phyloP scores from a whole-genome alignment of 2,329 filamentous ascomycete genomes.

The Karstenula rhodostoma region DNA sequence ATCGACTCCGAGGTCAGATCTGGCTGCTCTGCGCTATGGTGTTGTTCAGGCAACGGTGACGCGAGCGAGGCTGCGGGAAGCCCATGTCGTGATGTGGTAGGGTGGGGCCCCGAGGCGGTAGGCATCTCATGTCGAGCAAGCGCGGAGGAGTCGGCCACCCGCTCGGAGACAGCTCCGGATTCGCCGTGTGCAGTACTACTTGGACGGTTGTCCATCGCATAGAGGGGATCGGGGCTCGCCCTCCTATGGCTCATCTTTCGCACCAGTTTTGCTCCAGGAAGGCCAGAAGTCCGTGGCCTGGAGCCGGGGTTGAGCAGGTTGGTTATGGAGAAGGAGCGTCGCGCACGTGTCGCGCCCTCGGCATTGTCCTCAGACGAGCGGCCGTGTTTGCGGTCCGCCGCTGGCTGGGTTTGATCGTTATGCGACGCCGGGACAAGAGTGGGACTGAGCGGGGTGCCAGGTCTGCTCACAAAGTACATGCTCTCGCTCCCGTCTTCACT shows the following conservation, averaged over 20 bases:
- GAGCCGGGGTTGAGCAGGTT: slow-evolving; percentile 52
- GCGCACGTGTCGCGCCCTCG: slow-evolving; percentile 43
- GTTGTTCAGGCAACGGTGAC: slow-evolving; percentile 36
- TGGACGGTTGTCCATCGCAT: slow-evolving; percentile 49
- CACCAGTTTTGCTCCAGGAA: slow-evolving; percentile 34
- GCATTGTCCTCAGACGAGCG: slow-evolving; percentile 29
- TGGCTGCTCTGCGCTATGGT: slow-evolving; percentile 31
- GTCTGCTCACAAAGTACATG: slow-evolving; percentile 49
- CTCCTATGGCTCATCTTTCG: slow-evolving; percentile 42
- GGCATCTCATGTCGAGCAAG: slow-evolving; percentile 41
- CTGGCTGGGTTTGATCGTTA: slow-evolving; percentile 23
- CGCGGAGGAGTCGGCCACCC: slow-evolving; percentile 42
- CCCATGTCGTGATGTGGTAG: slow-evolving; percentile 23
- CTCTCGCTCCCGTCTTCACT: slow-evolving; percentile 50
- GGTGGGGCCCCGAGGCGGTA: slow-evolving; percentile 35
- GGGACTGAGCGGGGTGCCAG: slow-evolving; percentile 48
- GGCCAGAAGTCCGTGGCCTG: slow-evolving; percentile 41
- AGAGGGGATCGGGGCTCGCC: slow-evolving; percentile 44
- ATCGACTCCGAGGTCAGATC: slow-evolving; percentile 38
- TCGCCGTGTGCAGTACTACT: slow-evolving; percentile 48
- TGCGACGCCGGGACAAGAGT: slow-evolving; percentile 35
- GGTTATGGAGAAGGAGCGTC: slow-evolving; percentile 61
- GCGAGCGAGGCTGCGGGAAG: slow-evolving; percentile 25
- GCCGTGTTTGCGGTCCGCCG: slow-evolving; percentile 20
- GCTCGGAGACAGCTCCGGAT: slow-evolving; percentile 43